Evolutionary conservation across 495 filamentous ascomycete genomes (phyloP).

Genomic region (Sphaerosporella brunnea): DNA sequence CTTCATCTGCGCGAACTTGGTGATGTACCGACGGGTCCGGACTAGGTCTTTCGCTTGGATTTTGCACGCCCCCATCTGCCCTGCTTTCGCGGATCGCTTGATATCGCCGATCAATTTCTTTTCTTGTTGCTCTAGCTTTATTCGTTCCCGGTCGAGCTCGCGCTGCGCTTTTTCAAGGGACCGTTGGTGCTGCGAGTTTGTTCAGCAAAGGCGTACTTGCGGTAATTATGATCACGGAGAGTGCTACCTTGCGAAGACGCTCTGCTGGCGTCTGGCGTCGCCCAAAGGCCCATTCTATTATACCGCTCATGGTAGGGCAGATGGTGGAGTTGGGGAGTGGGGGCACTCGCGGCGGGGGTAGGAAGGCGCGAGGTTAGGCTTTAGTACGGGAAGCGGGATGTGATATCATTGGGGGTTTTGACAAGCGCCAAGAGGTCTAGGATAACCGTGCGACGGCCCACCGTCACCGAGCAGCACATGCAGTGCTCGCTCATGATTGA

Average conservation of each 20-base stretch:
- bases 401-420: too few species aligned
- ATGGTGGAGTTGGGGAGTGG: not conserved
- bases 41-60: conserved; percentile 96
- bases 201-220: not conserved
- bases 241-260: conserved; percentile 57
- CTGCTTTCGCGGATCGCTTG: conserved; percentile 94
- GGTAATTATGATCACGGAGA: not conserved
- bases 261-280: conserved; percentile 96
- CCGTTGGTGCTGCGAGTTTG: conserved; percentile 53
- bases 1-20: conserved; percentile 96
- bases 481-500: too few species aligned
- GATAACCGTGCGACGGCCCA: too few species aligned
- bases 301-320: conserved; percentile 18
- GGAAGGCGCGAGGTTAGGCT: too few species aligned
- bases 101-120: conserved; percentile 91
- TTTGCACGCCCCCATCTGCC: conserved; percentile 87
- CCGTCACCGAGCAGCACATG: too few species aligned
- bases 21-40: conserved; percentile 77
- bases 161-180: conserved; percentile 93
- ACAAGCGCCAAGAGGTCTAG: too few species aligned
- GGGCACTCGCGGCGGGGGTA: too few species aligned
- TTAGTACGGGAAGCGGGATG: too few species aligned
- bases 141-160: conserved; percentile 80
- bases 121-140: conserved; percentile 94
- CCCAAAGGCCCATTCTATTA: conserved; percentile 96